phyloP scores from a whole-genome alignment of 208 protist genomes.

The Leishmania tropica region DNA sequence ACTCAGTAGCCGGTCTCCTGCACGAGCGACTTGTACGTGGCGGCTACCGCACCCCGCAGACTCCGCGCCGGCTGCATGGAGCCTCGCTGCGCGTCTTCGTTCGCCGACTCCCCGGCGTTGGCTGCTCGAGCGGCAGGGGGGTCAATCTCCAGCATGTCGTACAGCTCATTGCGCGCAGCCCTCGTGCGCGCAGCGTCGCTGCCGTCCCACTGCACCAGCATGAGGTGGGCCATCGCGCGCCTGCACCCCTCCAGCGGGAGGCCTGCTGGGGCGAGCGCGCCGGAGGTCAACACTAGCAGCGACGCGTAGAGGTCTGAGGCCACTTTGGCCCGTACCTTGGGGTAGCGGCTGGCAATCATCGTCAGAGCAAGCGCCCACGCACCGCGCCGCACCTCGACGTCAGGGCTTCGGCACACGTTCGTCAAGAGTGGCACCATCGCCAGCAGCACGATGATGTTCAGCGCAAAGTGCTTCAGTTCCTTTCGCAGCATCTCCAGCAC shows the following conservation, averaged over 20 bases:
- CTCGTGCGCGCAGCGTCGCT: conserved; percentile 65
- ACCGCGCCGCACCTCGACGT: conserved; percentile 44
- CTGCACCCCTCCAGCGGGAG: conserved; percentile 31
- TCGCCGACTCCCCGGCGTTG: background rate
- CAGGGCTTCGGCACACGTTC: conserved; percentile 63
- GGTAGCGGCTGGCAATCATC: conserved; percentile 91
- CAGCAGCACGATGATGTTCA: conserved; percentile 77
- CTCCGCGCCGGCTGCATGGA: conserved; percentile 10
- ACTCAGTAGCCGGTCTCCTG: conserved; percentile 83
- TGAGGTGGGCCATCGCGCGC: conserved; percentile 65
- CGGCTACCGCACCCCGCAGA: conserved; percentile 47
- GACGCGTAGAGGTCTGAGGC: conserved; percentile 88
- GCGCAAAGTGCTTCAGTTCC: conserved; percentile 78
- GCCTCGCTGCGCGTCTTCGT: conserved; percentile 20
- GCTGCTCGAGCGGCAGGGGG: conserved; percentile 24
- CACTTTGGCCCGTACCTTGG: conserved; percentile 88
- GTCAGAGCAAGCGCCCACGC: conserved; percentile 77
- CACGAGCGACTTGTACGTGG: conserved; percentile 79
- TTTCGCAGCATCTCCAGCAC: conserved; percentile 64
- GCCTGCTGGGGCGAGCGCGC: background rate
- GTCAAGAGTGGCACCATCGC: conserved; percentile 70
- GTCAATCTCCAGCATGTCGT: conserved; percentile 66
- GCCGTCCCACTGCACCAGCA: conserved; percentile 79
- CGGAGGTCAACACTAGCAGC: conserved; percentile 70
- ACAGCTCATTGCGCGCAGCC: conserved; percentile 74